Evolutionary conservation across 2,329 filamentous ascomycete genomes (phyloP).

Genomic region (Neophaeococcomyces mojaviensis): DNA sequence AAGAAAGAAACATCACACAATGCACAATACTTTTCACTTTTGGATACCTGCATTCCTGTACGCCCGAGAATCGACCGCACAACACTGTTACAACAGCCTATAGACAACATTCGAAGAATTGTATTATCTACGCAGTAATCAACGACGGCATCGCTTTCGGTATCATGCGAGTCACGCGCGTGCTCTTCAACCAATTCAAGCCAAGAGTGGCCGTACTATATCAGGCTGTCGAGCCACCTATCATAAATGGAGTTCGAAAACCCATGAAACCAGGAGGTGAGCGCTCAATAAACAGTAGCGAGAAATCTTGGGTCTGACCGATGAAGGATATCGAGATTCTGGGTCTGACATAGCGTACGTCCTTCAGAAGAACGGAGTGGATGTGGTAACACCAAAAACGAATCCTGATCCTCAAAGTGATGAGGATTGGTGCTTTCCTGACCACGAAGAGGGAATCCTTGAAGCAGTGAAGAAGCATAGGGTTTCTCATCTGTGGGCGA

Average conservation of each 20-base stretch:
- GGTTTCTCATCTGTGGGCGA: conserved; percentile 44
- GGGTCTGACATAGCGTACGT: conserved; percentile 43
- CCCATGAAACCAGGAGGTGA: conserved; percentile 40
- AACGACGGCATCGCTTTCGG: no score
- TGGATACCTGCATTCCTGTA: no score
- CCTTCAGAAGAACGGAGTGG: conserved; percentile 27
- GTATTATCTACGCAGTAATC: no score
- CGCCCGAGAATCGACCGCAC: no score
- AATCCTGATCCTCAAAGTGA: conserved; percentile 27
- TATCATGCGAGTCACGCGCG: no score
- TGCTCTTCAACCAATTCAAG: no score
- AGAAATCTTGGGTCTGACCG: conserved; percentile 16
- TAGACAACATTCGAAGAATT: no score
- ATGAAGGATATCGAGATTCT: conserved; percentile 41
- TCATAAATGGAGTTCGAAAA: conserved; percentile 42
- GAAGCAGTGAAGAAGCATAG: conserved; percentile 31
- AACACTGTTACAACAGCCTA: no score
- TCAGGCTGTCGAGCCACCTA: conserved; percentile 41
- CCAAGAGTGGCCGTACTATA: conserved; percentile 38
- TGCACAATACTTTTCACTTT: no score
- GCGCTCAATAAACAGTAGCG: conserved; percentile 26
- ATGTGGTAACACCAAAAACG: conserved; percentile 28
- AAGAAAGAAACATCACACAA: no score
- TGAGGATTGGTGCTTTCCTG: conserved; percentile 37
- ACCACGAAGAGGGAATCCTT: conserved; percentile 38